phyloP scores from a whole-genome alignment of 2,329 filamentous ascomycete genomes.

The Thyridium curvatum region DNA sequence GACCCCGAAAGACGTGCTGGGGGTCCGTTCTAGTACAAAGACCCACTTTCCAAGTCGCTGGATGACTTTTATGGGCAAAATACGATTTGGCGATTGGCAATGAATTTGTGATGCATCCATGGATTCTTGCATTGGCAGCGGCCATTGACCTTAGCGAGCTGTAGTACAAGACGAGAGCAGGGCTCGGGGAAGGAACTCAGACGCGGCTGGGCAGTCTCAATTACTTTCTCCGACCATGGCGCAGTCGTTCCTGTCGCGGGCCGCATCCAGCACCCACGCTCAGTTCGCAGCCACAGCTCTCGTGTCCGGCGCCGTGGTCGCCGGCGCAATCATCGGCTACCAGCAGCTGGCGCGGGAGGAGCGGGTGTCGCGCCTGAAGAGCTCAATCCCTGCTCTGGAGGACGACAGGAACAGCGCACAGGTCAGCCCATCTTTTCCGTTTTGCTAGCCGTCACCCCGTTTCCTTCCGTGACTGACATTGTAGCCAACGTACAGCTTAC shows the following conservation, averaged over 20 bases:
- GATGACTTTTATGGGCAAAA: too few relatives aligned
- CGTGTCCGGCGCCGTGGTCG: conserved; percentile 54
- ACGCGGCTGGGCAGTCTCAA: too few relatives aligned
- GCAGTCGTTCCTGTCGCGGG: conserved; percentile 33
- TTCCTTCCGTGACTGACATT: background rate
- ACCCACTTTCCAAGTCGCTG: too few relatives aligned
- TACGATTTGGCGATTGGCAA: too few relatives aligned
- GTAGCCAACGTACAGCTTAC: conserved; percentile 41
- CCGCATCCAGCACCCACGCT: conserved; percentile 37
- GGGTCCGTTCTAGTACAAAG: too few relatives aligned
- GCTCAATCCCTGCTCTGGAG: conserved; percentile 44
- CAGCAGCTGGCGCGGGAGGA: conserved; percentile 52
- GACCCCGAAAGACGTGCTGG: too few relatives aligned
- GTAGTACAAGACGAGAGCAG: too few relatives aligned
- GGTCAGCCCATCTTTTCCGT: conserved; percentile 16
- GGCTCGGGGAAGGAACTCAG: too few relatives aligned
- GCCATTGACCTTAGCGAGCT: too few relatives aligned
- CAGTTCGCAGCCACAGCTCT: conserved; percentile 69
- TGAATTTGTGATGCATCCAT: too few relatives aligned
- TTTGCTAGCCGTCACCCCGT: background rate
- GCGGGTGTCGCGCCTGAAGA: conserved; percentile 50
- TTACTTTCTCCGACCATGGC: too few relatives aligned
- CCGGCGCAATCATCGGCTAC: conserved; percentile 54
- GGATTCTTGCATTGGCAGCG: too few relatives aligned
- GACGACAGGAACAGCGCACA: conserved; percentile 26